Evolutionary conservation across 2,329 filamentous ascomycete genomes (phyloP), one percentile per base, ranked within the genome.

Genomic region (Monosporascus sp.): DNA sequence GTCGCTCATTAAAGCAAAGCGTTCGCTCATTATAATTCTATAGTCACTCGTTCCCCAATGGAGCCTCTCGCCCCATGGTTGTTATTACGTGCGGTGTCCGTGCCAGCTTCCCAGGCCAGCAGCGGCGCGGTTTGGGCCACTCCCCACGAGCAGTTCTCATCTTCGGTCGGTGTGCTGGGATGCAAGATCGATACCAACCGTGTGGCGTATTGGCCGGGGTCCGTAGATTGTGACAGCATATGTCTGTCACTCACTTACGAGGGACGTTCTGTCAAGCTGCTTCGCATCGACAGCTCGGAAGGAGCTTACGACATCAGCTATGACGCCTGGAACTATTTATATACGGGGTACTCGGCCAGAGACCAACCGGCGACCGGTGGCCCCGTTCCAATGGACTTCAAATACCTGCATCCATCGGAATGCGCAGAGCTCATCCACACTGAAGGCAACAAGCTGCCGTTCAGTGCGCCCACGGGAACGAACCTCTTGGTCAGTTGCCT

Each of bases 121-220:
- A 57, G 53, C 52, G 67, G 64, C 56, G 66, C 63, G 58, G 64
- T 72, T 48, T 70, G 64, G 61, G 69, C 76, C 54, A 84, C 81
- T 5, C 81, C 82, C 34, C 82, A 85, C 64, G 78, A 77, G 57
- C 68, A 71, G 61, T 85, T 76, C 71, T 80, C 78, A 2, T 82
- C 78, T 17, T 82, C 79, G 4, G 68, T 83, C 56, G 82, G 82
- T 47, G 81, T 83, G 4, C 69, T 82, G 7, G 82, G 82, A 49
- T 84, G 82, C 76, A 80, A 82, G 68, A 75, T 85, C 67, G 68
- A 84, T 70, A 82, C 76, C 56, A 78, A 84, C 73, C 80, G 80
- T 43, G 75, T 84, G 40, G 82, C 82, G 56, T 85, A 85, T 75
- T 84, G 79, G 79, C 82, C 82, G 14, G 62, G 61, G 24, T 64